These are phyloP conservation scores for Taphrina pruni DNA, from an alignment of 1,139 yeast species.

Conservation along the genomic window DNA sequence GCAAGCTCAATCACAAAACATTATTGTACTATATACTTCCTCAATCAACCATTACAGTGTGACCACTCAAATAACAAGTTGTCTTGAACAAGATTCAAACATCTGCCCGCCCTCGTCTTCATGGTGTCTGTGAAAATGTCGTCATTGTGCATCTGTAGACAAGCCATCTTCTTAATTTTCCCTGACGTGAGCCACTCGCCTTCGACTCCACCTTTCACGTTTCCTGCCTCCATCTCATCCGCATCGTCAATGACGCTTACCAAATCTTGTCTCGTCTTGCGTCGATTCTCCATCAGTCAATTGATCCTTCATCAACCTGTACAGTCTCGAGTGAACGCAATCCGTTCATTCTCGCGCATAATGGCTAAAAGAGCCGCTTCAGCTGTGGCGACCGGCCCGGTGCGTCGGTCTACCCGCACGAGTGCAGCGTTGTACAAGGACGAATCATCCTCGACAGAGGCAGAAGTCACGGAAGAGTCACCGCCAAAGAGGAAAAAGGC, in stretches of 20 bases:
- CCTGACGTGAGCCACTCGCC: constrained; percentile 9
- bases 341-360: not conserved
- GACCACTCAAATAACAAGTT: no score
- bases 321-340: not conserved
- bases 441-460: constrained; percentile 20
- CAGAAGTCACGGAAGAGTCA: constrained; percentile 10
- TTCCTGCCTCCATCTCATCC: constrained; percentile 1
- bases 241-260: constrained; percentile 10
- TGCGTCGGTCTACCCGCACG: constrained; percentile 16
- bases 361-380: constrained; percentile 19
- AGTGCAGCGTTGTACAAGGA: constrained; percentile 18
- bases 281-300: not conserved
- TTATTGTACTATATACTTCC: no score
- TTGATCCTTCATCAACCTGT: not conserved
- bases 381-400: not conserved
- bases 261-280: not conserved
- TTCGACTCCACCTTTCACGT: not conserved
- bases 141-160: constrained; percentile 6
- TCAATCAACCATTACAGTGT: no score
- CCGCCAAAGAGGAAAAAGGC: constrained; percentile 3
- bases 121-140: not conserved
- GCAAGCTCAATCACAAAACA: no score
- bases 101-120: no score
- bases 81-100: no score
- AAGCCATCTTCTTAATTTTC: constrained; percentile 8